Conservation (phyloP, 2,329 filamentous ascomycete species). For the Capronia coronata region DNA sequence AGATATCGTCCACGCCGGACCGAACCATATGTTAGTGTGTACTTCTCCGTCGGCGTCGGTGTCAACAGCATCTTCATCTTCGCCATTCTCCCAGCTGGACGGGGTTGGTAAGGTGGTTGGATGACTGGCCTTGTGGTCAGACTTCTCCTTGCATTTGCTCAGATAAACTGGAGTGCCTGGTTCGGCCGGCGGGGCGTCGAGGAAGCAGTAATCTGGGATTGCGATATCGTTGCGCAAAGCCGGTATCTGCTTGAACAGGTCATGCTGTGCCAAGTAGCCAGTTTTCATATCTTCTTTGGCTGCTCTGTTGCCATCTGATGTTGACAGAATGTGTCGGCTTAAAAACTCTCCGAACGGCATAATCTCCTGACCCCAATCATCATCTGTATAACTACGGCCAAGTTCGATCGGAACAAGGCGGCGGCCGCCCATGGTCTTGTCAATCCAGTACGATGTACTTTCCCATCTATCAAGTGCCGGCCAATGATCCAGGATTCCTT, state of each 20-base stretch:
- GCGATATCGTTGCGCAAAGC: constrained; percentile 66
- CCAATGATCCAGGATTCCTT: constrained; percentile 61
- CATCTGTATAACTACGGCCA: constrained; percentile 80
- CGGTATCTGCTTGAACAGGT: constrained; percentile 78
- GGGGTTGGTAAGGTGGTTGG: constrained; percentile 23
- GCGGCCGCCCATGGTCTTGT: constrained; percentile 65
- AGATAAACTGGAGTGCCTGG: constrained; percentile 42
- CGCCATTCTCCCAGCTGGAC: background rate
- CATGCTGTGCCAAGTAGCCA: constrained; percentile 87
- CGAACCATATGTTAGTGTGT: constrained; percentile 81
- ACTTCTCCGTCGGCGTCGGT: constrained; percentile 34
- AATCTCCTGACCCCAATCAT: constrained; percentile 75
- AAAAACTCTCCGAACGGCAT: constrained; percentile 70
- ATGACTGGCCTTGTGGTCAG: constrained; percentile 9
- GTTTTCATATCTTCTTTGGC: constrained; percentile 34
- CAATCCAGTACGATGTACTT: constrained; percentile 65
- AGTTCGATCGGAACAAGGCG: constrained; percentile 81
- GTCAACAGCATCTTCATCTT: constrained; percentile 23
- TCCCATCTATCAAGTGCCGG: constrained; percentile 73
- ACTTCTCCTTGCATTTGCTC: constrained; percentile 30
- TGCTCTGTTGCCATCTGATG: background rate
- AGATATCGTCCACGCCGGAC: constrained; percentile 78
- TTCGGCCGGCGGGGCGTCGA: constrained; percentile 54
- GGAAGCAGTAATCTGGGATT: constrained; percentile 80
- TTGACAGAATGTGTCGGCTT: constrained; percentile 49